Conservation (phyloP, 2,329 filamentous ascomycete genomes). For the Madurella mycetomatis region DNA sequence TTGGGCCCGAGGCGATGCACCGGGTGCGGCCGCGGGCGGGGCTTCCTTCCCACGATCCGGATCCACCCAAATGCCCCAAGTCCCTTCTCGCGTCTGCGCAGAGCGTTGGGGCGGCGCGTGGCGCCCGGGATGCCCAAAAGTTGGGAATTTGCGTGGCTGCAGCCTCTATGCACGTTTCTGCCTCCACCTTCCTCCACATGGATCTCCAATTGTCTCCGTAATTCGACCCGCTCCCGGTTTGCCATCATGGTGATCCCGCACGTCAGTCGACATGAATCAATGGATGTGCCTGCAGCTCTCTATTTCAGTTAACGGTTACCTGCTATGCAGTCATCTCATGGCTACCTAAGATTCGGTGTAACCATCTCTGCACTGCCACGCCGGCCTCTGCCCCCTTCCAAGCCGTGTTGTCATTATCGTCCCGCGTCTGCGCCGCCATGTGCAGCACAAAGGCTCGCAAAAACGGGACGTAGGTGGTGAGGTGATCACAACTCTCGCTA, state of each 20-base stretch:
- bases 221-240: background rate
- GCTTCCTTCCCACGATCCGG: background rate
- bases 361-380: constrained; percentile 11
- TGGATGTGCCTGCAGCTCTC: too few relatives aligned
- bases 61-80: background rate
- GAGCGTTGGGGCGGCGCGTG: background rate
- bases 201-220: background rate
- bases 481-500: background rate
- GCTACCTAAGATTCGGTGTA: too few relatives aligned
- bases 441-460: background rate
- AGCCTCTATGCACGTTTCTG: background rate
- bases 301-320: background rate
- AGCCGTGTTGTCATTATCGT: background rate
- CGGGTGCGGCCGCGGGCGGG: constrained; percentile 16
- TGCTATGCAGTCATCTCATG: constrained; percentile 1
- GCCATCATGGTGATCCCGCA: background rate
- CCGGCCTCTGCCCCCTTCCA: background rate
- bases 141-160: background rate
- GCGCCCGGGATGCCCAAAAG: background rate
- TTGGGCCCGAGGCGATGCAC: constrained; percentile 10
- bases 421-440: constrained; percentile 9
- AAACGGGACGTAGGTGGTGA: background rate
- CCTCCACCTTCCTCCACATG: background rate
- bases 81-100: too few relatives aligned
- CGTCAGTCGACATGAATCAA: background rate